These are phyloP conservation scores for Testicularia cyperi DNA, from an alignment of 1,284 basidiomycete species.

Conservation along the genomic window DNA sequence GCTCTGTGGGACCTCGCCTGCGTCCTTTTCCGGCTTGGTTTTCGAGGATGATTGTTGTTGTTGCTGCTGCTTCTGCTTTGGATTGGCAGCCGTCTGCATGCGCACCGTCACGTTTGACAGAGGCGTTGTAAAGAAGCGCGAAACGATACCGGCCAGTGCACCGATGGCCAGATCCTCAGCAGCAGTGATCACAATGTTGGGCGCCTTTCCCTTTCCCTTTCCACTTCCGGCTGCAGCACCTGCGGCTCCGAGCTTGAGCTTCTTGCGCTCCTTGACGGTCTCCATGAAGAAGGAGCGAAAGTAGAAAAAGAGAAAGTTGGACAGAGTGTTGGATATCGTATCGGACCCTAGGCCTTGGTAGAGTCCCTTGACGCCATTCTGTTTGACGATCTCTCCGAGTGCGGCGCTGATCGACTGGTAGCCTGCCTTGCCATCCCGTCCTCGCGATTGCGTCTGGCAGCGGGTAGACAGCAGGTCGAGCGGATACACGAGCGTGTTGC, in stretches of 20 bases:
- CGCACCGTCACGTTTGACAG: constrained; percentile 63
- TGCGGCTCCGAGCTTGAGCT: constrained; percentile 7
- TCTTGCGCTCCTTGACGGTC: constrained; percentile 14
- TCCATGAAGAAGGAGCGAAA: constrained; percentile 48
- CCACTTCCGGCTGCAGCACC: constrained; percentile 1
- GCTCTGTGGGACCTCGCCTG: too few relatives aligned
- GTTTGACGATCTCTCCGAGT: constrained; percentile 34
- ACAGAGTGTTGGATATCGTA: constrained; percentile 61
- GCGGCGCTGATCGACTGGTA: constrained; percentile 32
- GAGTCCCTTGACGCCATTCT: constrained; percentile 41
- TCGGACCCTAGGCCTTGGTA: constrained; percentile 61
- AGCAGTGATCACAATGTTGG: constrained; percentile 47
- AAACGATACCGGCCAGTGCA: constrained; percentile 61
- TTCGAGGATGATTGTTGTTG: constrained; percentile 3
- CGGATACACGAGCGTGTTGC: constrained; percentile 63
- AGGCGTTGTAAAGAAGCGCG: constrained; percentile 62
- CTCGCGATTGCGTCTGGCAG: constrained; percentile 56
- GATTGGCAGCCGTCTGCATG: constrained; percentile 60
- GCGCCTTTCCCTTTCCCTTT: constrained; percentile 12
- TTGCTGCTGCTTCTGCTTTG: constrained; percentile 17
- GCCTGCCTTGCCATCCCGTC: constrained; percentile 21
- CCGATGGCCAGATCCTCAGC: constrained; percentile 63
- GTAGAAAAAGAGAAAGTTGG: constrained; percentile 57
- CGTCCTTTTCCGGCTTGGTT: background rate
- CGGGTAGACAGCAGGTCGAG: constrained; percentile 63